phyloP scores from a whole-genome alignment of 768 basidiomycete species.

The Plicaturopsis crispa region DNA sequence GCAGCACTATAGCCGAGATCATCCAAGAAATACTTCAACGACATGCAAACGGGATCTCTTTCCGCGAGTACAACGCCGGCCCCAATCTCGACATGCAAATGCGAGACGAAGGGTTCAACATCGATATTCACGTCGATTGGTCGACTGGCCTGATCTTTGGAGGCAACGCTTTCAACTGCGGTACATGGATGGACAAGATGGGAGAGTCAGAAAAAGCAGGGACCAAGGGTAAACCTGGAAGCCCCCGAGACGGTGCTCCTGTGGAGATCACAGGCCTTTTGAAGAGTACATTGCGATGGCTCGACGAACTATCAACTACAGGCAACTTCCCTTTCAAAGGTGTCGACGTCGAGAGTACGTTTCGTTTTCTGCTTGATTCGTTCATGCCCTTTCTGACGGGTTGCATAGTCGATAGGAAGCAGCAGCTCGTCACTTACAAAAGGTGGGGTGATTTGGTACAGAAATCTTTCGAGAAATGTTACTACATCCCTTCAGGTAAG shows the following conservation, averaged over 20 bases:
- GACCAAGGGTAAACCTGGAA: conserved; percentile 93
- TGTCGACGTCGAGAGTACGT: conserved; percentile 71
- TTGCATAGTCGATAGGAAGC: conserved; percentile 56
- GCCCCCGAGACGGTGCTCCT: conserved; percentile 92
- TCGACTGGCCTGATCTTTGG: conserved; percentile 84
- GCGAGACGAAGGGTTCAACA: conserved; percentile 87
- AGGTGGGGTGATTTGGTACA: conserved; percentile 88
- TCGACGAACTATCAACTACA: conserved; percentile 53
- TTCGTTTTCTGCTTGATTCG: neutral
- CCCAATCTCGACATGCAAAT: conserved; percentile 98
- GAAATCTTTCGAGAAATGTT: conserved; percentile 80
- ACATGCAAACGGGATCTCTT: conserved; percentile 86
- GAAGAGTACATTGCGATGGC: conserved; percentile 91
- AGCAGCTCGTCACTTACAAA: conserved; percentile 72
- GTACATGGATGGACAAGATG: conserved; percentile 99
- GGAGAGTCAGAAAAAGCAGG: conserved; percentile 89
- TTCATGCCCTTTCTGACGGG: conserved; percentile 4
- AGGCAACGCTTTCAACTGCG: conserved; percentile 81
- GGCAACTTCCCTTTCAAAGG: conserved; percentile 88
- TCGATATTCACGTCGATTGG: conserved; percentile 95
- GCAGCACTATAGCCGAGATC: conserved; percentile 84
- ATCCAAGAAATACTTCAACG: conserved; percentile 95
- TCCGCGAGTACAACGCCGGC: conserved; percentile 95
- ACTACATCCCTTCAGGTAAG: conserved; percentile 81
- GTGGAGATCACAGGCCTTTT: conserved; percentile 91